phyloP scores from a whole-genome alignment of 2,329 filamentous ascomycete species.

The Stachybotrys chlorohalonatus region DNA sequence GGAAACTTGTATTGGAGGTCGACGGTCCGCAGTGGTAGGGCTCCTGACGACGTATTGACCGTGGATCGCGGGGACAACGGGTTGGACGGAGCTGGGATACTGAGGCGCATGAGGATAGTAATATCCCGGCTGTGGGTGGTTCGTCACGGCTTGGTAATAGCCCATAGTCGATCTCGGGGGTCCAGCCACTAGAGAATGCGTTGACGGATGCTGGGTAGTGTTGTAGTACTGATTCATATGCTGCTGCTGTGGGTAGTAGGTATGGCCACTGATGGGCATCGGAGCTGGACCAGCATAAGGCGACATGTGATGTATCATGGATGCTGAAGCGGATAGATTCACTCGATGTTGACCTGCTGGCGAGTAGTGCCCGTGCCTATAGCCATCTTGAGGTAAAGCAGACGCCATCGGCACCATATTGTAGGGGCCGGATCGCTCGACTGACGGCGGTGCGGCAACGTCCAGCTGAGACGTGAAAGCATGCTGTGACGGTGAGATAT shows the following conservation, averaged over 20 bases:
- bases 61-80: constrained; percentile 21
- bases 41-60: constrained; percentile 24
- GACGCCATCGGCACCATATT: constrained; percentile 37
- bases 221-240: constrained; percentile 36
- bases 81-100: constrained; percentile 23
- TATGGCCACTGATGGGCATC: constrained; percentile 29
- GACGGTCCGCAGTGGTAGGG: constrained; percentile 14
- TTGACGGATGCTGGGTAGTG: constrained; percentile 25
- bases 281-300: constrained; percentile 27
- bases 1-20: constrained; percentile 9
- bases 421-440: constrained; percentile 24
- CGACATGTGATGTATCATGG: constrained; percentile 27
- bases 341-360: constrained; percentile 24
- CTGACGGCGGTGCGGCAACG: constrained; percentile 21
- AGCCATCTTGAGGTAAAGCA: constrained; percentile 31
- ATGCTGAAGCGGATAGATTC: constrained; percentile 23
- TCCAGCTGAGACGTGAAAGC: constrained; percentile 33
- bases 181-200: constrained; percentile 24
- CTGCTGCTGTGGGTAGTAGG: constrained; percentile 39
- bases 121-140: constrained; percentile 29
- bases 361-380: constrained; percentile 27
- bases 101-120: constrained; percentile 34
- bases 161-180: constrained; percentile 27
- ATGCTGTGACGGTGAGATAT: constrained; percentile 24
- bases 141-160: constrained; percentile 36